Evolutionary conservation across 1,139 yeast genomes (phyloP).

Genomic region (Geotrichum fermentans): DNA sequence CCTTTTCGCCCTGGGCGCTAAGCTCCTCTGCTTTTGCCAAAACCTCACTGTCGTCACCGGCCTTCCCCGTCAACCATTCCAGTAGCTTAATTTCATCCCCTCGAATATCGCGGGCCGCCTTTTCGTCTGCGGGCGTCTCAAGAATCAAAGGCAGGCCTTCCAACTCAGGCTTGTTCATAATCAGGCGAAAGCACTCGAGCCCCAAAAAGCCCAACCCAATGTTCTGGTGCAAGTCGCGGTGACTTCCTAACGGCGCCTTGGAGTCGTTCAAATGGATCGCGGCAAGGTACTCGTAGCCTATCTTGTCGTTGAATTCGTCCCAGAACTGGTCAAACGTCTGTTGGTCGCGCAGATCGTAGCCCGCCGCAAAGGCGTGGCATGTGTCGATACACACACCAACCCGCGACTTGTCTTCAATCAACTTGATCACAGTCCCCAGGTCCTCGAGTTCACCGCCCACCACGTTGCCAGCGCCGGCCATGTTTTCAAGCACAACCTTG

Average conservation of each 20-base stretch:
- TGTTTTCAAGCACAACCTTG: slow-evolving; percentile 85
- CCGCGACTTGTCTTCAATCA: slow-evolving; percentile 70
- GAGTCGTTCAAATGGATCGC: slow-evolving; percentile 92
- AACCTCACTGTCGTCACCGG: slow-evolving; percentile 53
- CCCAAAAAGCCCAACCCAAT: slow-evolving; percentile 89
- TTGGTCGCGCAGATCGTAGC: slow-evolving; percentile 72
- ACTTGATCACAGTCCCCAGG: slow-evolving; percentile 63
- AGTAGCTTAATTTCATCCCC: slow-evolving; percentile 70
- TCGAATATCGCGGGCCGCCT: slow-evolving; percentile 46
- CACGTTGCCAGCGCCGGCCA: slow-evolving; percentile 95
- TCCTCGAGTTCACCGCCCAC: slow-evolving; percentile 82
- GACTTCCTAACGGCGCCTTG: slow-evolving; percentile 86
- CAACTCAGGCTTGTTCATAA: slow-evolving; percentile 65
- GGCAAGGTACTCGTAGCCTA: slow-evolving; percentile 70
- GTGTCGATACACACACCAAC: slow-evolving; percentile 95
- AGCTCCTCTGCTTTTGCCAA: slow-evolving; percentile 47
- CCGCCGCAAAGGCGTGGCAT: slow-evolving; percentile 94
- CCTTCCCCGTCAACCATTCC: slow-evolving; percentile 62
- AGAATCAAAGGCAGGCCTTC: slow-evolving; percentile 71
- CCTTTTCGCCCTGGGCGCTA: slow-evolving; percentile 39
- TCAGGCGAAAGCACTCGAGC: slow-evolving; percentile 69
- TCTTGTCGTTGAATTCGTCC: slow-evolving; percentile 61
- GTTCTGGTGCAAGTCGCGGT: slow-evolving; percentile 85
- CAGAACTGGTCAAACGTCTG: slow-evolving; percentile 61
- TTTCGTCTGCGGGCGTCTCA: slow-evolving; percentile 76